Percentiles rank a stretch among this genome's conserved stretches.
Conservation (phyloP, 306 rosid species). For the Pueraria montana region DNA sequence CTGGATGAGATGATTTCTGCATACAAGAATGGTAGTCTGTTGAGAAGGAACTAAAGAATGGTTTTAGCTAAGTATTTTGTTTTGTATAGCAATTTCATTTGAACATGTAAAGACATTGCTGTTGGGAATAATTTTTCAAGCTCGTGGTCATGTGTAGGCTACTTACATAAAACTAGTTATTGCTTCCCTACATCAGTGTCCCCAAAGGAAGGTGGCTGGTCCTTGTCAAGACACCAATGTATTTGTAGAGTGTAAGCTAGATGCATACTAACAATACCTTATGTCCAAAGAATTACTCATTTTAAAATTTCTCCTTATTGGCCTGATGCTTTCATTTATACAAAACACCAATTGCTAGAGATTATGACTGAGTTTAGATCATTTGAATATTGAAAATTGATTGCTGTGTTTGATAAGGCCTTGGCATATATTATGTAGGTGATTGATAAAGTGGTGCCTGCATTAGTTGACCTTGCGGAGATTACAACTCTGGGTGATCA, state of each 20-base stretch:
- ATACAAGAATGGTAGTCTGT: constrained; percentile 22
- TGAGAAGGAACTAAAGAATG: constrained; percentile 37
- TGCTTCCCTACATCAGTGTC: constrained; percentile 12
- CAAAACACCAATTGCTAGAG: constrained; percentile 1
- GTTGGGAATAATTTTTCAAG: constrained; percentile 12
- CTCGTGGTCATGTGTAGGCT: constrained; percentile 19
- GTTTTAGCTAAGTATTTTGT: constrained; percentile 21
- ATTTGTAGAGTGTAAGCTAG: neutral
- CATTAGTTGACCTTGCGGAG: constrained; percentile 91
- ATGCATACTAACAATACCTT: neutral
- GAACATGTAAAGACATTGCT: constrained; percentile 27
- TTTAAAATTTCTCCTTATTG: constrained; percentile 10
- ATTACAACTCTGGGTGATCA: constrained; percentile 91
- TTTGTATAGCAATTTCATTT: constrained; percentile 6
- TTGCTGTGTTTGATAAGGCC: constrained; percentile 26
- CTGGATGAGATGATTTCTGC: neutral
- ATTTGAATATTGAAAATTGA: constrained; percentile 27
- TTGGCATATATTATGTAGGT: constrained; percentile 63
- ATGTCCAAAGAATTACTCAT: constrained; percentile 6
- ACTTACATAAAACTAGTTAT: constrained; percentile 34
- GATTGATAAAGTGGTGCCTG: constrained; percentile 92
- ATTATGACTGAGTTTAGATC: constrained; percentile 1
- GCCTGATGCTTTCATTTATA: constrained; percentile 30
- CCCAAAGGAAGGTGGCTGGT: constrained; percentile 11
- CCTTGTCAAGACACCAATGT: constrained; percentile 19